phyloP scores from a whole-genome alignment of 2,329 filamentous ascomycete genomes.

The Pyrenophora teres region DNA sequence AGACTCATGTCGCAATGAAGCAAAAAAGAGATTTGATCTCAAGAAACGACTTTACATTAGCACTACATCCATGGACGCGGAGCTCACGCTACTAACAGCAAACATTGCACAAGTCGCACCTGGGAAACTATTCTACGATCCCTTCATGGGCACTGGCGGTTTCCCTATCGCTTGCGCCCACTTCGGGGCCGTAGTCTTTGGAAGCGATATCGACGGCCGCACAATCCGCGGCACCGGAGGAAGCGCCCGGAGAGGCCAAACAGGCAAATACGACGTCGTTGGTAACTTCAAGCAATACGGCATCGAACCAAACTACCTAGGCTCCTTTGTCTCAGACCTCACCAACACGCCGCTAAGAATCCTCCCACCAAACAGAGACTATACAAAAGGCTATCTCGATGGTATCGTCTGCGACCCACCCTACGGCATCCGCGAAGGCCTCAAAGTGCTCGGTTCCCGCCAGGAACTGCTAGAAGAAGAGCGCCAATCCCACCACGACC shows the following conservation, averaged over 20 bases:
- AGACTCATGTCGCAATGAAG: slow-evolving; percentile 65
- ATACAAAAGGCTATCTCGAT: slow-evolving; percentile 66
- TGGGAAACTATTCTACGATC: slow-evolving; percentile 88
- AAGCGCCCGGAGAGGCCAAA: slow-evolving; percentile 48
- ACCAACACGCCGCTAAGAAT: slow-evolving; percentile 76
- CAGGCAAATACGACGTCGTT: slow-evolving; percentile 55
- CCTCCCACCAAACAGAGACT: slow-evolving; percentile 9
- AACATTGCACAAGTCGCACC: slow-evolving; percentile 84
- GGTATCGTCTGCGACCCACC: slow-evolving; percentile 95
- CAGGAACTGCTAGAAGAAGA: slow-evolving; percentile 51
- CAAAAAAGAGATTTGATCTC: slow-evolving; percentile 76
- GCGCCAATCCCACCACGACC: slow-evolving; percentile 31
- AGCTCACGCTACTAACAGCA: slow-evolving; percentile 86
- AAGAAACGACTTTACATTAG: slow-evolving; percentile 94
- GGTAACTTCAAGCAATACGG: slow-evolving; percentile 88
- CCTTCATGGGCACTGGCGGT: slow-evolving; percentile 92
- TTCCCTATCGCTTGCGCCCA: slow-evolving; percentile 90
- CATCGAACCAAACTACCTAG: slow-evolving; percentile 68
- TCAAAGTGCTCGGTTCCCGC: slow-evolving; percentile 81
- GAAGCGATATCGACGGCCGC: slow-evolving; percentile 91
- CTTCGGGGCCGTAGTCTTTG: slow-evolving; percentile 82
- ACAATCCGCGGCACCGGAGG: slow-evolving; percentile 74
- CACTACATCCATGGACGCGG: slow-evolving; percentile 96
- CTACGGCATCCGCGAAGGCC: slow-evolving; percentile 89
- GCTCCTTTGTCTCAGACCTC: slow-evolving; percentile 82